Percentiles rank a stretch among this genome's conserved stretches.
These are phyloP conservation scores for Ramalina peruviana DNA, from an alignment of 495 filamentous ascomycete species.

Conservation along the genomic window DNA sequence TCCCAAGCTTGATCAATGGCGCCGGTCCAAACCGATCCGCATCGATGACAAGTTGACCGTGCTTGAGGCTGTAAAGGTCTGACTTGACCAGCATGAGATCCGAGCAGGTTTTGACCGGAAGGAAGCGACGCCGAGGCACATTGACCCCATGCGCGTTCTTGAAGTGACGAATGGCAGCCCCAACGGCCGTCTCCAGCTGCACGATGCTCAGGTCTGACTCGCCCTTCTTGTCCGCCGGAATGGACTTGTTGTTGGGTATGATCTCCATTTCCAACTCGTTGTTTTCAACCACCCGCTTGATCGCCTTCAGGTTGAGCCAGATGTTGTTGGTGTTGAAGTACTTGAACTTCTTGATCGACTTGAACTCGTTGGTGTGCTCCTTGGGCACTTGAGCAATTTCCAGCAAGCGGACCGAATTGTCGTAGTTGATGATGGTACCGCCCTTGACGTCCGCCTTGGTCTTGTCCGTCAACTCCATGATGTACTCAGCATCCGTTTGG, in stretches of 20 bases:
- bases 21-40: slow-evolving; percentile 90
- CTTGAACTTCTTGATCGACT: slow-evolving; percentile 99
- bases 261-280: slow-evolving; percentile 99
- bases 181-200: slow-evolving; percentile 96
- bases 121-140: slow-evolving; percentile 91
- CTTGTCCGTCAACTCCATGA: slow-evolving; percentile 99
- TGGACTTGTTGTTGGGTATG: slow-evolving; percentile 97
- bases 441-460: slow-evolving; percentile 99
- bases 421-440: slow-evolving; percentile 99
- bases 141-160: slow-evolving; percentile 98
- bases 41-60: slow-evolving; percentile 95
- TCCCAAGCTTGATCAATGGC: slow-evolving; percentile 97
- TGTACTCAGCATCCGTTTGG: slow-evolving; percentile 87
- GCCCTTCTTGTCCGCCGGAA: slow-evolving; percentile 97
- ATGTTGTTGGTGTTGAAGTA: slow-evolving; percentile 99
- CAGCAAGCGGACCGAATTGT: slow-evolving; percentile 86
- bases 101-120: slow-evolving; percentile 99
- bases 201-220: slow-evolving; percentile 95
- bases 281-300: slow-evolving; percentile 98
- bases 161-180: slow-evolving; percentile 97
- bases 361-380: slow-evolving; percentile 99
- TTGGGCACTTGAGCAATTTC: slow-evolving; percentile 99
- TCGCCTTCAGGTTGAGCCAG: slow-evolving; percentile 94
- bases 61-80: slow-evolving; percentile 98
- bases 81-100: slow-evolving; percentile 99